Evolutionary conservation across 2,329 filamentous ascomycete genomes (phyloP), one percentile per base, ranked within the genome.

Genomic region (Monosporascus sp.): DNA sequence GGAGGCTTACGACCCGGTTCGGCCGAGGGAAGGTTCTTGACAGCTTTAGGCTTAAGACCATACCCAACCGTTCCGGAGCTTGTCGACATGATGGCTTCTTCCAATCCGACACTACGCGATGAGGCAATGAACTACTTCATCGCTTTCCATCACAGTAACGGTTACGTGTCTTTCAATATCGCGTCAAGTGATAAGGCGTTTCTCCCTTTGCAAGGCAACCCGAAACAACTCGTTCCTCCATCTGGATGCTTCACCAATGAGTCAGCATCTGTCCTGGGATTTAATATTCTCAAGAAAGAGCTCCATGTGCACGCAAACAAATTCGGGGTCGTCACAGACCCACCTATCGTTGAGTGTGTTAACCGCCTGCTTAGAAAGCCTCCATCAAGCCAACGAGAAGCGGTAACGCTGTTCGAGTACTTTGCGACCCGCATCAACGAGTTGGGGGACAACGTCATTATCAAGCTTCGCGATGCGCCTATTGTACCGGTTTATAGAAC

Each of bases 241-340:
- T 82, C 81, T 1, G 82, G 85, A 54, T 97, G 92, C 65, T 99
- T 90, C 66, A 91, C 86, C 1, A 93, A 97, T 61, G 82, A 87
- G 40, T 81, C 81, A 43, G 89, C 90, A 22, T 79, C 86, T 1
- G 77, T 95, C 5, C 78, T 99, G 50, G 90, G 90, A 0, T 97
- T 96, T 64, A 78, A 85, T 26, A 87, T 96, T 19, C 73, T 99
- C 36, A 81, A 83, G 56, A 80, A 75, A 48, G 89, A 94, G 58
- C 78, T 97, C n/a, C 86, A 89, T 56, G 73, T 81, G 11, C 90
- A 97, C 74, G 90, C 91, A 27, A 59, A 56, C 45, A 93, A 94
- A 72, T 91, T 99, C 63, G 92, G 91, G 1, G 91, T 99, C 5
- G 81, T 82, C n/a, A 73, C 81, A 51, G 86, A 99, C 68, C 94